Evolutionary conservation across 352 stramenopile genomes (phyloP), one percentile per base, ranked within the genome.

Genomic region (Bremia lactucae): DNA sequence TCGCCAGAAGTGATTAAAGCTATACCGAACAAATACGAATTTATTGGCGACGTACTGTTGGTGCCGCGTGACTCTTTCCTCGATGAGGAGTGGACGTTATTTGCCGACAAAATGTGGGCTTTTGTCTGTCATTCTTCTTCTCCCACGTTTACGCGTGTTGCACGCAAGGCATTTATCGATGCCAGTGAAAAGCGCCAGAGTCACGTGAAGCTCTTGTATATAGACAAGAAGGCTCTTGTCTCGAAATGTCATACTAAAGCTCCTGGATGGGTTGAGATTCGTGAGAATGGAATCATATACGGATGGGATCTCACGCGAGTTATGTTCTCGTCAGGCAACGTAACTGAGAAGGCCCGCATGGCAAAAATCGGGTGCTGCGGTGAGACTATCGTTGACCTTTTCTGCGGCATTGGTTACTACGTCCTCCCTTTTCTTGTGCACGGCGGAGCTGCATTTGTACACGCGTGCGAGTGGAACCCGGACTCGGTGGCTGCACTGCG

Each of bases 391-490:
- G 79, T 98, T 22, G 95, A 98, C 52, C 70, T 98, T 33, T 98
- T 97, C 48, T 93, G 88, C 25, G 95, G 95, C n/a, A 98, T 98
- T 59, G 95, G 95, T 10, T 98, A 98, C 59, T 98, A 98, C 50
- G 91, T 96, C 19, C 60, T 98, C 14, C 95, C 93, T 0, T 96
- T 96, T 38, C 67, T 97, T 4, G 72, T 97, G 31, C 75, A 96
- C 48, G 92, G 84, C 24, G 79, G 83, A 7, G 92, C 88, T 1
- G 52, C 61, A 2, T 82, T 95, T 42, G 85, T 98, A 1, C 83
- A 96, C 41, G 86, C 89, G 11, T 97, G 89, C 47, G 95, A 98
- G 59, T 98, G 92, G 93, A 98, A 98, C 48, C 78, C 86, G 2
- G 72, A 97, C 65, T 96, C 93, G 28, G 68, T 96, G 1, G 65